Conservation (phyloP, 2,329 filamentous ascomycete genomes). For the Scleromitrula shiraiana region DNA sequence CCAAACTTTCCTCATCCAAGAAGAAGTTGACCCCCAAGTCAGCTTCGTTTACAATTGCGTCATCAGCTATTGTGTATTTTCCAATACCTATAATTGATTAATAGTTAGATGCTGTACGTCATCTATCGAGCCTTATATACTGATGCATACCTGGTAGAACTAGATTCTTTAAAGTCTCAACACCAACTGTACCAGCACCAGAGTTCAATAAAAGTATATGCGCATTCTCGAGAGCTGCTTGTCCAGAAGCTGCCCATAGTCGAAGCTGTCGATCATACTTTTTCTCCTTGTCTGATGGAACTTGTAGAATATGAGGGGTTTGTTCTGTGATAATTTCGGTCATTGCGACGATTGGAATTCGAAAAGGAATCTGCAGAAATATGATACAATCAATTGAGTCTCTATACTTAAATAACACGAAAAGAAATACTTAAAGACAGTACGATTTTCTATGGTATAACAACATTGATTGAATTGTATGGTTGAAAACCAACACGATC, state of each 20-base stretch:
- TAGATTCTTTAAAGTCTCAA: constrained; percentile 95
- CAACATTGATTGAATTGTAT: background rate
- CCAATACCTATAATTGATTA: constrained; percentile 75
- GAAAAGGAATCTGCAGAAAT: background rate
- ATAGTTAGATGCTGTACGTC: too few species aligned
- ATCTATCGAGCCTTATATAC: background rate
- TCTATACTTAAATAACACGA: too few species aligned
- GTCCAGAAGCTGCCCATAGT: constrained; percentile 88
- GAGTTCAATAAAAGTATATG: constrained; percentile 88
- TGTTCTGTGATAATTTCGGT: constrained; percentile 22
- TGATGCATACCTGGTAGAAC: constrained; percentile 64
- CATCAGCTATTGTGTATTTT: constrained; percentile 83
- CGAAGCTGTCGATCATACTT: constrained; percentile 95
- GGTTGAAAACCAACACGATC: background rate
- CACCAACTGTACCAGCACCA: constrained; percentile 75
- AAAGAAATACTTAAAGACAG: background rate
- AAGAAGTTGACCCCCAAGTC: constrained; percentile 98
- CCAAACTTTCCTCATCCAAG: constrained; percentile 69
- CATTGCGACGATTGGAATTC: constrained; percentile 15
- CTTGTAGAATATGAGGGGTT: constrained; percentile 39
- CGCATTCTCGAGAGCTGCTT: constrained; percentile 81
- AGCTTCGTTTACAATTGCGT: constrained; percentile 63
- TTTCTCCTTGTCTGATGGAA: constrained; percentile 53
- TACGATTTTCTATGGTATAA: background rate
- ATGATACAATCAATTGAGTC: too few species aligned